Percentiles rank a stretch among this genome's conserved stretches.
Conservation (phyloP, 176 grass and related monocot species). For the Aegilops umbellulata region DNA sequence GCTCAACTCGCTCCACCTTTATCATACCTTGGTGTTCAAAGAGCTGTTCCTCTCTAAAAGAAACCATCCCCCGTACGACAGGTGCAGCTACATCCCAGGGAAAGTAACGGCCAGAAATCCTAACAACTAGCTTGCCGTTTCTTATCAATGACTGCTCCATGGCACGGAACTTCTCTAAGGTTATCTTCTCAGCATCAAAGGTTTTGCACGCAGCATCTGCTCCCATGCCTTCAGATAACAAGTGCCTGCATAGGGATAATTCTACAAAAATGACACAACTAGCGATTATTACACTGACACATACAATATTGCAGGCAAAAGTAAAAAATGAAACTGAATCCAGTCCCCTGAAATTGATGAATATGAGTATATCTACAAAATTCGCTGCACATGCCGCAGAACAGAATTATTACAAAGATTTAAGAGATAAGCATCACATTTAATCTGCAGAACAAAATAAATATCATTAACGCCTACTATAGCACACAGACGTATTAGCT, state of each 20-base stretch:
- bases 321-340: conserved; percentile 16
- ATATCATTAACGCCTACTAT: conserved; percentile 19
- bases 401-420: not conserved
- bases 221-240: conserved; percentile 91
- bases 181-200: conserved; percentile 76
- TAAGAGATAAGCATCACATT: not conserved
- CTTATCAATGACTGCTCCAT: conserved; percentile 67
- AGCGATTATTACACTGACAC: conserved; percentile 15
- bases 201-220: conserved; percentile 67
- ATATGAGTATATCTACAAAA: conserved; percentile 21
- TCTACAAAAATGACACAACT: conserved; percentile 56
- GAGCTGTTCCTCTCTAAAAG: conserved; percentile 66
- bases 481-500: not conserved
- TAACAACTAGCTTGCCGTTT: conserved; percentile 77
- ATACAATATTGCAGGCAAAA: not conserved
- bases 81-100: conserved; percentile 75
- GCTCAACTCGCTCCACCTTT: conserved; percentile 58
- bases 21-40: conserved; percentile 83
- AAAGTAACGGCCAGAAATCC: conserved; percentile 73
- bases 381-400: not conserved
- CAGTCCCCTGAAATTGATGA: not conserved
- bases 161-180: conserved; percentile 68
- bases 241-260: conserved; percentile 83
- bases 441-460: conserved; percentile 18
- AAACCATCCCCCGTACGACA: conserved; percentile 57